Conservation (phyloP, 1,139 yeast species). For the Debaryomyces coudertii region DNA sequence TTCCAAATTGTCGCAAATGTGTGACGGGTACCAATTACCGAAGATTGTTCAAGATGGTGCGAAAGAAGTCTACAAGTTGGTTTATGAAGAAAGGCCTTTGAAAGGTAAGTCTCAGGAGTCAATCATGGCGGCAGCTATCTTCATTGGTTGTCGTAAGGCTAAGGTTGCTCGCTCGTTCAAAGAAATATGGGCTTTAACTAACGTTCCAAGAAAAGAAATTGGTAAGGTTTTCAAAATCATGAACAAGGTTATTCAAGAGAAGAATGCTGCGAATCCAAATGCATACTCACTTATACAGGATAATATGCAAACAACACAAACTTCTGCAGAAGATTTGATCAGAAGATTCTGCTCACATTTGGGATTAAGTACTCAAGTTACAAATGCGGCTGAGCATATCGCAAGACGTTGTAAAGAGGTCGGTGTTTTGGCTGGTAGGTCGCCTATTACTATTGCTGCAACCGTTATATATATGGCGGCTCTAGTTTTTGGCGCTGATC, state of each 20-base stretch:
- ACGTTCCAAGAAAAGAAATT: conserved; percentile 92
- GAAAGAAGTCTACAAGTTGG: conserved; percentile 91
- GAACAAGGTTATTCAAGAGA: conserved; percentile 72
- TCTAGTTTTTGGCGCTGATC: conserved; percentile 70
- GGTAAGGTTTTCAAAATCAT: conserved; percentile 86
- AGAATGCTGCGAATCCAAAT: conserved; percentile 52
- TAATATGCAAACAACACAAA: conserved; percentile 80
- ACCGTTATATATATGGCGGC: conserved; percentile 96
- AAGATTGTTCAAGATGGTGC: conserved; percentile 97
- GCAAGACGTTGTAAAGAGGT: conserved; percentile 88
- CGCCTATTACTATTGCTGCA: conserved; percentile 97
- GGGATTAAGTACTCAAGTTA: conserved; percentile 81
- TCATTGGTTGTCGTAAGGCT: conserved; percentile 93
- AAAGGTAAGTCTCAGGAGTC: conserved; percentile 93
- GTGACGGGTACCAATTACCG: conserved; percentile 95
- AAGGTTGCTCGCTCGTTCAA: conserved; percentile 93
- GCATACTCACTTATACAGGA: conserved; percentile 45
- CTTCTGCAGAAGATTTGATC: conserved; percentile 91
- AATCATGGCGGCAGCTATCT: conserved; percentile 95
- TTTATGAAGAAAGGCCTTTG: conserved; percentile 83
- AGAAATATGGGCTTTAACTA: conserved; percentile 94
- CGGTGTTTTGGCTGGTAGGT: conserved; percentile 94
- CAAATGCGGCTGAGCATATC: conserved; percentile 92
- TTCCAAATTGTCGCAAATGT: conserved; percentile 90
- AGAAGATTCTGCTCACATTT: conserved; percentile 95